Percentiles rank a stretch among this genome's conserved stretches.
Evolutionary conservation across 495 filamentous ascomycete genomes (phyloP).

Genomic region (Xylaria grammica): DNA sequence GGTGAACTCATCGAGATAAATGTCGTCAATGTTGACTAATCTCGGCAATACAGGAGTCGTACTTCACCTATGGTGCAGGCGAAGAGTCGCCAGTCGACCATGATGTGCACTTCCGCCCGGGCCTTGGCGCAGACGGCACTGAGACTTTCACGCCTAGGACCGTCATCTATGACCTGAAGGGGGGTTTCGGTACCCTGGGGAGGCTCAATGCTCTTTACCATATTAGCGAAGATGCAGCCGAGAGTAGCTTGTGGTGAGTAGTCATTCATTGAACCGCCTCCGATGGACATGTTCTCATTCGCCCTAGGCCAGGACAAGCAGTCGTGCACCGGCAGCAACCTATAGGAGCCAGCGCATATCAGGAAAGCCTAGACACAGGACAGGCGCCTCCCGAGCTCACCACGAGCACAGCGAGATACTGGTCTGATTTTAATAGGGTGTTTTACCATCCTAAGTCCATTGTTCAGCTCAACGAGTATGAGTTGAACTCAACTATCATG

Average conservation of each 20-base stretch:
- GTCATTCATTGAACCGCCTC: slow-evolving; percentile 4
- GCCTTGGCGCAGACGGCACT: slow-evolving; percentile 78
- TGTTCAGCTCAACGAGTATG: slow-evolving; percentile 86
- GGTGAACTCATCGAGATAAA: slow-evolving; percentile 30
- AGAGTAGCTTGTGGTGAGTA: slow-evolving; percentile 66
- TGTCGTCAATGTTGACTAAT: slow-evolving; percentile 7
- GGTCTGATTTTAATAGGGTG: slow-evolving; percentile 91
- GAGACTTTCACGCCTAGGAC: slow-evolving; percentile 94
- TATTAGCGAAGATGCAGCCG: slow-evolving; percentile 54
- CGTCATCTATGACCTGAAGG: slow-evolving; percentile 94
- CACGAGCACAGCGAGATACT: slow-evolving; percentile 79
- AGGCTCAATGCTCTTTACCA: slow-evolving; percentile 92
- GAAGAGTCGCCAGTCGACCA: slow-evolving; percentile 79
- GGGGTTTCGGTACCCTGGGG: slow-evolving; percentile 83
- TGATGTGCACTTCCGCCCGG: slow-evolving; percentile 88
- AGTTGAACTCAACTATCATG: slow-evolving; percentile 73
- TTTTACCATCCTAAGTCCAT: slow-evolving; percentile 92
- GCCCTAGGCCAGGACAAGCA: slow-evolving; percentile 69
- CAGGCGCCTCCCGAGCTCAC: slow-evolving; percentile 65
- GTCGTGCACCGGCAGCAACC: slow-evolving; percentile 67
- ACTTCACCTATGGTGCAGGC: slow-evolving; percentile 85
- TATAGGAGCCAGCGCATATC: slow-evolving; percentile 75
- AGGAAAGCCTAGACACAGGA: slow-evolving; percentile 74
- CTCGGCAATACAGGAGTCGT: slow-evolving; percentile 74
- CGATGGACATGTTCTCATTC: slow-evolving; percentile 16